Base-by-base conservation (phyloP, 306 rosid genomes). In the Quercus alba region DNA sequence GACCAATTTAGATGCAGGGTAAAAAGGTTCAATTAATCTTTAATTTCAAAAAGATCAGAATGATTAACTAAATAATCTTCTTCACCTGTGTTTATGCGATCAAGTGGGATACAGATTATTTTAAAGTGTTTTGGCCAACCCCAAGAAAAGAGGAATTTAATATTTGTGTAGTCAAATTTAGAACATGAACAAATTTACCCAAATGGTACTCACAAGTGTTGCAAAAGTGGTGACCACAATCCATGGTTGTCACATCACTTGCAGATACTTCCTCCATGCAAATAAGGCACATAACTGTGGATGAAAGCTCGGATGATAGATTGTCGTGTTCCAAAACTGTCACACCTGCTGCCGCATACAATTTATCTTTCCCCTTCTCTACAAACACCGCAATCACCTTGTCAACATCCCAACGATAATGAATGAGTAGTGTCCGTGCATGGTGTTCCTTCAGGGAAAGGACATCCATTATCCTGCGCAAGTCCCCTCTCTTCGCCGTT, bases 341-440 rank as follows among this genome's bases (percentile, higher is more conserved):
- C 76, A 86, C 84, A 73, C 86, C 89, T n/a, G 84, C 89, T 74
- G 80, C 72, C 8, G 69, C 75, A 56, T 14, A 86, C 38, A 86
- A 63, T 2, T 23, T 30, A 51, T 72, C 86, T 44, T 73, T 77
- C 74, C 86, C 89, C 56, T 75, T 76, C 80, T 86, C 89, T 17
- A 79, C 82, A 67, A 56, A 69, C 58, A 82, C 80, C 0, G 72
- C 59, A 55, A 82, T 73, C 82, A 86, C 41, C 77, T 74, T 82
- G 49, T 86, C 80, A 44, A 82, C 82, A 44, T 86, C 86, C 89
- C 89, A 86, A 1, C 89, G 84, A 38, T 86, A 74, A 73, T 86
- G 84, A 52, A 86, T 86, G 57, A 86, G 86, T 20, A 86, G 70
- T 3, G 89, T 79, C 25, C 89, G 84, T 0, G 86, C 82, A 56